These are phyloP conservation scores for Rhizopogon sp. DNA, from an alignment of 768 basidiomycete genomes.

Conservation along the genomic window DNA sequence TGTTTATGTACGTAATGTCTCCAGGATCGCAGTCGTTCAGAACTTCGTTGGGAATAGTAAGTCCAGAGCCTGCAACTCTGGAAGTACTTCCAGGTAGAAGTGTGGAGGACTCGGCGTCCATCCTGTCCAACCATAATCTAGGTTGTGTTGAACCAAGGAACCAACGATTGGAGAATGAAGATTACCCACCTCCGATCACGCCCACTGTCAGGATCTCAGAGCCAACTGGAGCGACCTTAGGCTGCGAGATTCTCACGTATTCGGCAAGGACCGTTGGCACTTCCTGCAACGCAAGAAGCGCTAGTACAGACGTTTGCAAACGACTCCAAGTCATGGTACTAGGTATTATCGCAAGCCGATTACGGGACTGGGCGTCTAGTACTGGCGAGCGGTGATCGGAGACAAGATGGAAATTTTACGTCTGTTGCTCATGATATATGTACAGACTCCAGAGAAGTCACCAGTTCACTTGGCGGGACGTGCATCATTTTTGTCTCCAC, in stretches of 20 bases:
- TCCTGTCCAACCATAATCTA: slow-evolving; percentile 1
- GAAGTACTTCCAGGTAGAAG: neutral
- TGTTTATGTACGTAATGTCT: neutral
- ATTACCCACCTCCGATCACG: neutral
- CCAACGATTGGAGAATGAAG: neutral
- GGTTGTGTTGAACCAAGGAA: too few species aligned
- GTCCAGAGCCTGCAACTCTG: neutral
- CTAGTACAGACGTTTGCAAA: neutral
- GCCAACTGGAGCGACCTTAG: neutral
- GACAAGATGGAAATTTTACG: neutral
- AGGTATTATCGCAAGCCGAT: neutral
- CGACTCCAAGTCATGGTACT: neutral
- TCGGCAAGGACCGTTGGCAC: neutral
- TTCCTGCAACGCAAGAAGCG: neutral
- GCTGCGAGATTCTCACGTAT: neutral
- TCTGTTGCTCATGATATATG: neutral
- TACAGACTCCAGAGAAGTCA: too few species aligned
- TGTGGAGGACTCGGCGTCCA: neutral
- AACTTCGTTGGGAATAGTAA: neutral
- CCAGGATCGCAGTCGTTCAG: neutral
- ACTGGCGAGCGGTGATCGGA: too few species aligned
- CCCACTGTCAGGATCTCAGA: neutral
- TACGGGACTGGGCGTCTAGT: neutral
- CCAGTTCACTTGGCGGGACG: neutral
- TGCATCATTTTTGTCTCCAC: too few species aligned